Evolutionary conservation across 208 protist species (phyloP).

Genomic region (Leishmania amazonensis): DNA sequence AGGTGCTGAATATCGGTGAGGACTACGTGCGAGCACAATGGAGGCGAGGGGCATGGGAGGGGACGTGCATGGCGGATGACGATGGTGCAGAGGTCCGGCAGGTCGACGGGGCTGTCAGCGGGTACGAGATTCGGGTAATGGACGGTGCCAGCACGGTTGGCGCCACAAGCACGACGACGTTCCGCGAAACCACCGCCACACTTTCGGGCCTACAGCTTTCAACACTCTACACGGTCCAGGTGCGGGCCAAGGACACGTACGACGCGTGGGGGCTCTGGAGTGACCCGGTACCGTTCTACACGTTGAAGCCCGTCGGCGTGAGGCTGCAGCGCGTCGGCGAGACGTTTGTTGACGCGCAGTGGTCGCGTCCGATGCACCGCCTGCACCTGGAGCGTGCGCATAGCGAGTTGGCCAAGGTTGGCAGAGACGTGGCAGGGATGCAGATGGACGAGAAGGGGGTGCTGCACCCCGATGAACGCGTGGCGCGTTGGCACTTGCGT

Average conservation of each 20-base stretch:
- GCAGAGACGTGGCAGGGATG: constrained; percentile 17
- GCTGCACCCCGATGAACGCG: constrained; percentile 62
- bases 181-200: constrained; percentile 64
- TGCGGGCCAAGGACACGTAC: constrained; percentile 91
- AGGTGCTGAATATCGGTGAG: constrained; percentile 82
- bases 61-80: constrained; percentile 30
- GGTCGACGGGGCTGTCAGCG: constrained; percentile 86
- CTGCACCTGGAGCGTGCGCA: not conserved
- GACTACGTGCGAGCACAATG: constrained; percentile 90
- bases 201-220: constrained; percentile 66
- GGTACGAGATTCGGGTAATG: constrained; percentile 86
- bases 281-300: constrained; percentile 75
- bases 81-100: constrained; percentile 58
- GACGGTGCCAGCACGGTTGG: constrained; percentile 59
- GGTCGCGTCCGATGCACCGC: constrained; percentile 53
- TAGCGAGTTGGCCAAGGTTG: not conserved
- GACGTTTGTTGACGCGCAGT: constrained; percentile 83
- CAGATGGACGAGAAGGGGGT: constrained; percentile 29
- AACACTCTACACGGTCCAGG: constrained; percentile 84
- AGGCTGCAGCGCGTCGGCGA: constrained; percentile 71
- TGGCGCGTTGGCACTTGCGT: constrained; percentile 86
- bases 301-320: constrained; percentile 70
- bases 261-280: constrained; percentile 93
- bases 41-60: constrained; percentile 75
- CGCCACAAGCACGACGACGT: constrained; percentile 52